Conservation (phyloP, 192 early-diverging fungal genomes). For the Gaertneriomyces sp. region DNA sequence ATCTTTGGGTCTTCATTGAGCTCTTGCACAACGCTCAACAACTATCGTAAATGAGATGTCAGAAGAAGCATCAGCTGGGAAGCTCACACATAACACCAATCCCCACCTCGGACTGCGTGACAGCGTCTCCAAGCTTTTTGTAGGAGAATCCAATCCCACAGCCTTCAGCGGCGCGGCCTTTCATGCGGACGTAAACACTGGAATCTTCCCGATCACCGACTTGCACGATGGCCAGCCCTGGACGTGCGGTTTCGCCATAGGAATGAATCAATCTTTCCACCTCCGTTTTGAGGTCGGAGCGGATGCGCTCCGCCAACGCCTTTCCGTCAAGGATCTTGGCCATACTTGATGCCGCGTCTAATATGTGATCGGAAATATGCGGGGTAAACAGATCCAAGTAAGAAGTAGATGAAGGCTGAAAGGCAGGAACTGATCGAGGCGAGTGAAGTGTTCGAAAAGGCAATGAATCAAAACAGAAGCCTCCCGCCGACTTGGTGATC, state of each 20-base stretch:
- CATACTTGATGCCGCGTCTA: conserved; percentile 2
- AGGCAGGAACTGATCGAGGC: too few relatives aligned
- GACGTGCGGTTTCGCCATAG: too few relatives aligned
- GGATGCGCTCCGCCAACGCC: conserved; percentile 66
- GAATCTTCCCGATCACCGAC: conserved; percentile 93
- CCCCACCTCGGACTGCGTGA: conserved; percentile 63
- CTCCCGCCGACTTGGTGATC: too few relatives aligned
- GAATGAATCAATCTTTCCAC: too few relatives aligned
- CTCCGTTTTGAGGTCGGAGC: too few relatives aligned
- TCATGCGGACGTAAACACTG: conserved; percentile 88
- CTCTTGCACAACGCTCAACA: conserved; percentile 62
- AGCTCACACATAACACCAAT: not conserved
- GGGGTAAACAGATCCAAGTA: too few relatives aligned
- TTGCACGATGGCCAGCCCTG: conserved; percentile 68
- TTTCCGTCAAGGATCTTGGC: conserved; percentile 77
- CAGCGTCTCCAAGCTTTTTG: conserved; percentile 59
- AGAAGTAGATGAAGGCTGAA: too few relatives aligned
- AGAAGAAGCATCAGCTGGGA: too few relatives aligned
- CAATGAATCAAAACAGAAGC: too few relatives aligned
- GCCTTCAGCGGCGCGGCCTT: conserved; percentile 74
- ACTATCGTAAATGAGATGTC: conserved; percentile 25
- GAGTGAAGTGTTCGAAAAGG: too few relatives aligned
- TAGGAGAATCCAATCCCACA: conserved; percentile 72
- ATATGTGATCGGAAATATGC: not conserved
- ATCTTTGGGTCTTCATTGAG: conserved; percentile 77